Conservation (phyloP, 352 stramenopile genomes). For the Globisporangium recalcitrans region DNA sequence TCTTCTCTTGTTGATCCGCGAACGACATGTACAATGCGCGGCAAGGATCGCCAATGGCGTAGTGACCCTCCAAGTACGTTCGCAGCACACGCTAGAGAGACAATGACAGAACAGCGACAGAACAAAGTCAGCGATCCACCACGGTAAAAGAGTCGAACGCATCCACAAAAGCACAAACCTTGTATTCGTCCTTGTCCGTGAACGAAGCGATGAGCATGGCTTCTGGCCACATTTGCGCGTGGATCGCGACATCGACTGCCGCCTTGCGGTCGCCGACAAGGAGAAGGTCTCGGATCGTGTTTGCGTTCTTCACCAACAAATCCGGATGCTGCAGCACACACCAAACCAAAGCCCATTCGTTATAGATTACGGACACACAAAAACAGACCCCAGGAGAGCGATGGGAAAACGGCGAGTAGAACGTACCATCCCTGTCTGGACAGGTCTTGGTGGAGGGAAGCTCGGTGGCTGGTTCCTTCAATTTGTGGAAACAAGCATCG, state of each 20-base stretch:
- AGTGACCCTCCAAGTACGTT: slow-evolving; percentile 74
- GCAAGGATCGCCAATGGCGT: slow-evolving; percentile 67
- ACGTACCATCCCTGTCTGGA: slow-evolving; percentile 36
- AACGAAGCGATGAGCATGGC: slow-evolving; percentile 85
- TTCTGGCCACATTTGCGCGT: slow-evolving; percentile 82
- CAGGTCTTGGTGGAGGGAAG: slow-evolving; percentile 44
- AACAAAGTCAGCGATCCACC: slow-evolving; percentile 11
- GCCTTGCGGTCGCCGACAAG: slow-evolving; percentile 71
- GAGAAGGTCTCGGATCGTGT: slow-evolving; percentile 61
- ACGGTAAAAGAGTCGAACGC: neutral
- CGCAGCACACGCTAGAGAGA: slow-evolving; percentile 50
- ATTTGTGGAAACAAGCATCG: neutral
- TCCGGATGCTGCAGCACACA: slow-evolving; percentile 43
- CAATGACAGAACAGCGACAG: neutral
- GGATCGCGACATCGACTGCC: slow-evolving; percentile 71
- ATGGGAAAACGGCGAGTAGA: neutral
- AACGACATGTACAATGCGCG: slow-evolving; percentile 78
- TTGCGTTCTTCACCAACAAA: slow-evolving; percentile 38
- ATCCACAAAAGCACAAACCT: slow-evolving; percentile 18
- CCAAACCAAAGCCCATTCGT: neutral
- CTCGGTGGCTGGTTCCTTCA: slow-evolving; percentile 28
- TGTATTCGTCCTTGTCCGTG: slow-evolving; percentile 84
- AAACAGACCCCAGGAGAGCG: neutral
- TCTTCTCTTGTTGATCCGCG: slow-evolving; percentile 80
- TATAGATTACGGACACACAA: neutral